Evolutionary conservation across 2,329 filamentous ascomycete species (phyloP).

Genomic region (Sarocladiaceae sp.): DNA sequence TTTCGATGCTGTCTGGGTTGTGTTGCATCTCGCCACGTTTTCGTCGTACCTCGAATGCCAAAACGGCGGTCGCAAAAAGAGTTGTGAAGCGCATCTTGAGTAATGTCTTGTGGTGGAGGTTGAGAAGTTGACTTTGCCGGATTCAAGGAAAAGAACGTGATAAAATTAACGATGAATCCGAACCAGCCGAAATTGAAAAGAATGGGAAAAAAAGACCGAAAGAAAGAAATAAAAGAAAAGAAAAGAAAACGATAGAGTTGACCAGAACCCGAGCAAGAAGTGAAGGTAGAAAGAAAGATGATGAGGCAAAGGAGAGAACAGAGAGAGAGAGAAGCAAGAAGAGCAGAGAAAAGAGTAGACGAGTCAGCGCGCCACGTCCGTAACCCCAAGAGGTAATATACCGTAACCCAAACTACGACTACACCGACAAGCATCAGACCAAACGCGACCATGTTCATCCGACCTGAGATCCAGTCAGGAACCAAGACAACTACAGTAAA

Average conservation of each 20-base stretch:
- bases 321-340: not conserved
- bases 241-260: conserved; percentile 5
- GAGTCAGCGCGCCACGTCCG: too few species aligned
- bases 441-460: too few species aligned
- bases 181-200: not conserved
- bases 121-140: too few species aligned
- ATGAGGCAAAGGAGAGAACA: not conserved
- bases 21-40: not conserved
- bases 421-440: too few species aligned
- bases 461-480: too few species aligned
- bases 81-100: conserved; percentile 17
- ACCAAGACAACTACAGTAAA: too few species aligned
- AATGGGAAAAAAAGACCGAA: not conserved
- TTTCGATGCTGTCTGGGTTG: not conserved
- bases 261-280: conserved; percentile 5
- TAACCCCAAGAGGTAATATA: too few species aligned
- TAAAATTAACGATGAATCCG: too few species aligned
- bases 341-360: not conserved
- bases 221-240: not conserved
- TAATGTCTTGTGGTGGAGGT: not conserved
- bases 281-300: not conserved
- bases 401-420: too few species aligned
- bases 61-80: not conserved
- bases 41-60: conserved; percentile 1
- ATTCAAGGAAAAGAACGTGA: too few species aligned